Percentiles rank a stretch among this genome's conserved stretches.
These are phyloP conservation scores for Rubia peregrina DNA, from an alignment of 305 asterid genomes.

Conservation along the genomic window DNA sequence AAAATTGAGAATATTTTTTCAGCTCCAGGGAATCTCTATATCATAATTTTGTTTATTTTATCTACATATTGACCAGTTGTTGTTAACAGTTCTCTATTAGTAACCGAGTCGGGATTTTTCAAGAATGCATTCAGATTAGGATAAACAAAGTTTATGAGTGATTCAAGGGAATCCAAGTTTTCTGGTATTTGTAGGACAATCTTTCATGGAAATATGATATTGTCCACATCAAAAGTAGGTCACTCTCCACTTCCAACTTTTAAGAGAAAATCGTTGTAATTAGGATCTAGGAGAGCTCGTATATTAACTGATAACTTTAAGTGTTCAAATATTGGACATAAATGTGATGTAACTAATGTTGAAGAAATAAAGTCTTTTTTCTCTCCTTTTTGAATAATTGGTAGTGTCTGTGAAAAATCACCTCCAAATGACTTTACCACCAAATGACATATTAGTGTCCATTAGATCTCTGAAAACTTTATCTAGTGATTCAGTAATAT, in stretches of 20 bases:
- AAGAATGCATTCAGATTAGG: neutral
- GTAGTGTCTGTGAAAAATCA: neutral
- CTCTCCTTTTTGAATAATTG: neutral
- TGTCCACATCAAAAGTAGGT: neutral
- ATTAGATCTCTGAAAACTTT: neutral
- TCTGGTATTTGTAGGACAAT: neutral
- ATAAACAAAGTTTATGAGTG: neutral
- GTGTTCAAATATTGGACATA: neutral
- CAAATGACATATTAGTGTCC: neutral
- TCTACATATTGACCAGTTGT: neutral
- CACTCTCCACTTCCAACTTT: neutral
- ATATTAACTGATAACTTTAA: neutral
- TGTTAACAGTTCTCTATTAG: neutral
- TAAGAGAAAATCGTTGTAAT: neutral
- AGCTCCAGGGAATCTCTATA: neutral
- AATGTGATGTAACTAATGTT: neutral
- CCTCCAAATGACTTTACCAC: neutral
- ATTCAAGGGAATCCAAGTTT: neutral
- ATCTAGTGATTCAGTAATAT: neutral
- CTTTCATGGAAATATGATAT: neutral
- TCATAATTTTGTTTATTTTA: neutral
- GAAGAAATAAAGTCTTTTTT: no score
- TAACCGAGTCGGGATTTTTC: neutral
- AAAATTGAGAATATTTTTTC: neutral
- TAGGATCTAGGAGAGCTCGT: neutral